These are phyloP conservation scores for Penicillium pancosmium DNA, from an alignment of 495 filamentous ascomycete species.

Conservation along the genomic window DNA sequence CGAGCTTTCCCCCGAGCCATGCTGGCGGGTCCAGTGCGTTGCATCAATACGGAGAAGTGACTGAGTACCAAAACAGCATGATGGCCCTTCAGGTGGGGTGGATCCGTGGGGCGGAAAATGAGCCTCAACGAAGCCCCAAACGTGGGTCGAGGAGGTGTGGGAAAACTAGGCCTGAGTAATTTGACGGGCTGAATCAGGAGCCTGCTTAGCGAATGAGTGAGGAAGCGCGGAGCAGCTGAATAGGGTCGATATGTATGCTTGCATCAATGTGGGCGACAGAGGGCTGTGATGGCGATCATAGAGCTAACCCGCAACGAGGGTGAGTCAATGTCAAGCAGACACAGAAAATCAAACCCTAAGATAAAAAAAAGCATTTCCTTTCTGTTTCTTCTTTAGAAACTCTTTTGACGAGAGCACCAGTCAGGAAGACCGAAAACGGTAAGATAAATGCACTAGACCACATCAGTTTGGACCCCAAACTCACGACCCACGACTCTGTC, in stretches of 20 bases:
- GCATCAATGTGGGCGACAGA: neutral
- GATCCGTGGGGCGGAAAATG: conserved; percentile 20
- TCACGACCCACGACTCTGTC: conserved; percentile 7
- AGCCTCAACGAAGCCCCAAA: conserved; percentile 23
- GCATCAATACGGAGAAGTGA: conserved; percentile 13
- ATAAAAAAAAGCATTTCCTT: neutral
- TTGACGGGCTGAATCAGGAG: neutral
- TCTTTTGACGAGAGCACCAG: neutral
- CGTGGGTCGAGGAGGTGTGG: neutral
- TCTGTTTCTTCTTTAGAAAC: neutral
- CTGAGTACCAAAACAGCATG: conserved; percentile 7
- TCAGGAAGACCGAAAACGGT: neutral
- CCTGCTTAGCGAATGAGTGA: neutral
- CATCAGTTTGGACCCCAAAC: conserved; percentile 11
- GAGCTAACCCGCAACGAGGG: neutral
- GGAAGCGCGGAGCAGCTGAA: neutral
- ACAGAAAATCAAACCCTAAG: neutral
- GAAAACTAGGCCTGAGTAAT: neutral
- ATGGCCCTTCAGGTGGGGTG: conserved; percentile 9
- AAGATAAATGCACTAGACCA: neutral
- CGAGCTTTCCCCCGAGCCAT: conserved; percentile 13
- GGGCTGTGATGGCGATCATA: conserved; percentile 2
- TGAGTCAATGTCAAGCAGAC: neutral
- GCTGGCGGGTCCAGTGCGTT: conserved; percentile 14
- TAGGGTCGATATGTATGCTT: neutral